Conservation (phyloP, 176 grass and related monocot genomes). For the Ampelocalamus luodianensis region DNA sequence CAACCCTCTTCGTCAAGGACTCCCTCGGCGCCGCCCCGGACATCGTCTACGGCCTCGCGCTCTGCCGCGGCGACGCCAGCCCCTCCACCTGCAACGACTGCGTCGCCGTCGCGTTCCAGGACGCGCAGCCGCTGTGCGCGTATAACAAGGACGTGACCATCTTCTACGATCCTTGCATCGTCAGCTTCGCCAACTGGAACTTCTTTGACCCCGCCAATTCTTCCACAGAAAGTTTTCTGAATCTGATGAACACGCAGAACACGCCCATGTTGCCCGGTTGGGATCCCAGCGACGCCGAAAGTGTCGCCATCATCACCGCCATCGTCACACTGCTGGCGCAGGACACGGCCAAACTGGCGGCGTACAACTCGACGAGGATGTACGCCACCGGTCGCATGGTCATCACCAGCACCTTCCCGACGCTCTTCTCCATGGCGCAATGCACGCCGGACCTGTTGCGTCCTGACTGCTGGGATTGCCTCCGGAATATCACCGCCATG, state of each 20-base stretch:
- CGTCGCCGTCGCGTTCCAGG: not conserved
- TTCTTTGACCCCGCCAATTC: no score
- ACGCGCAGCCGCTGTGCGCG: not conserved
- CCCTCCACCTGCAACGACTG: conserved; percentile 27
- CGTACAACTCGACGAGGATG: not conserved
- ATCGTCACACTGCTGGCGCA: not conserved
- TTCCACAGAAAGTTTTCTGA: not conserved
- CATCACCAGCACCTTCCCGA: not conserved
- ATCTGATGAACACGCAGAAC: no score
- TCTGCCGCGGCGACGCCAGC: conserved; percentile 46
- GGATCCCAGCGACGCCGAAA: not conserved
- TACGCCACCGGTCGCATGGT: conserved; percentile 37
- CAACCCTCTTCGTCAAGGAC: not conserved
- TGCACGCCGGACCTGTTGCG: conserved; percentile 46
- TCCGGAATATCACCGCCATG: no score
- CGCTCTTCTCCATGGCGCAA: conserved; percentile 44
- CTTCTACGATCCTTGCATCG: conserved; percentile 2
- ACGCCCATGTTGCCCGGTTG: not conserved
- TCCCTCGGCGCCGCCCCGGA: not conserved
- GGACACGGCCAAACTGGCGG: conserved; percentile 7
- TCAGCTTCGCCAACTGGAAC: conserved; percentile 17
- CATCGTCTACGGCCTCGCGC: conserved; percentile 29
- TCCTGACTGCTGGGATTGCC: conserved; percentile 38
- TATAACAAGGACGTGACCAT: not conserved
- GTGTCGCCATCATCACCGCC: no score